phyloP scores from a whole-genome alignment of 257 asterid genomes.

The Avicennia marina region DNA sequence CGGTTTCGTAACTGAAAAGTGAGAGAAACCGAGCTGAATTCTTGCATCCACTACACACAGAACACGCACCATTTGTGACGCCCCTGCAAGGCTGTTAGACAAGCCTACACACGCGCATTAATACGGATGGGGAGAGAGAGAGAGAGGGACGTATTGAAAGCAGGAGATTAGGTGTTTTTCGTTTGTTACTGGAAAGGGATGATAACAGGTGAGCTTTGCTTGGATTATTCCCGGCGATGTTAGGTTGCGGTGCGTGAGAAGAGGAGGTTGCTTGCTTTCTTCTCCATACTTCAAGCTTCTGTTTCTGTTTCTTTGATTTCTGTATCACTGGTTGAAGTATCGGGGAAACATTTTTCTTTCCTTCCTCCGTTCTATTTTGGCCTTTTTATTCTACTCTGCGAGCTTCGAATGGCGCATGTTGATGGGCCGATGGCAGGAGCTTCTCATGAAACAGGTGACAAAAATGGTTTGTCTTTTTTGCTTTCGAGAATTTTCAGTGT shows the following conservation, averaged over 20 bases:
- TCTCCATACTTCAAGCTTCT: too few relatives aligned
- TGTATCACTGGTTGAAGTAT: slow-evolving; percentile 13
- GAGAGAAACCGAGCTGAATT: slow-evolving; percentile 39
- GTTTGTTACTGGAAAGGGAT: too few relatives aligned
- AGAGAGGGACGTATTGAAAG: slow-evolving; percentile 28
- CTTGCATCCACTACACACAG: slow-evolving; percentile 34
- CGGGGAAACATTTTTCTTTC: neutral
- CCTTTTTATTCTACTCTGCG: slow-evolving; percentile 7
- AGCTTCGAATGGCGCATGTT: slow-evolving; percentile 46
- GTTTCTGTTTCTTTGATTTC: too few relatives aligned
- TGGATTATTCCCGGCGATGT: too few relatives aligned
- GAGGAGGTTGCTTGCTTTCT: too few relatives aligned
- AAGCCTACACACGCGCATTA: slow-evolving; percentile 18
- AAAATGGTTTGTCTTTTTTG: slow-evolving; percentile 16
- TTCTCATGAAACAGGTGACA: slow-evolving; percentile 42
- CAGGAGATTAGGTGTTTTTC: too few relatives aligned
- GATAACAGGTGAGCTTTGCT: too few relatives aligned
- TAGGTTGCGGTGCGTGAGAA: slow-evolving; percentile 41
- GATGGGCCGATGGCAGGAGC: slow-evolving; percentile 32
- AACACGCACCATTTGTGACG: slow-evolving; percentile 21
- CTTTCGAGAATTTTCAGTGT: neutral
- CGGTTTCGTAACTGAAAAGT: slow-evolving; percentile 80
- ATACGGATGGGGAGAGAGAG: too few relatives aligned
- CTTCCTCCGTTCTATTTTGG: neutral
- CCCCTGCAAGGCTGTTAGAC: slow-evolving; percentile 41